These are phyloP conservation scores for Rosa lucieae DNA, from an alignment of 306 rosid genomes.

Conservation along the genomic window DNA sequence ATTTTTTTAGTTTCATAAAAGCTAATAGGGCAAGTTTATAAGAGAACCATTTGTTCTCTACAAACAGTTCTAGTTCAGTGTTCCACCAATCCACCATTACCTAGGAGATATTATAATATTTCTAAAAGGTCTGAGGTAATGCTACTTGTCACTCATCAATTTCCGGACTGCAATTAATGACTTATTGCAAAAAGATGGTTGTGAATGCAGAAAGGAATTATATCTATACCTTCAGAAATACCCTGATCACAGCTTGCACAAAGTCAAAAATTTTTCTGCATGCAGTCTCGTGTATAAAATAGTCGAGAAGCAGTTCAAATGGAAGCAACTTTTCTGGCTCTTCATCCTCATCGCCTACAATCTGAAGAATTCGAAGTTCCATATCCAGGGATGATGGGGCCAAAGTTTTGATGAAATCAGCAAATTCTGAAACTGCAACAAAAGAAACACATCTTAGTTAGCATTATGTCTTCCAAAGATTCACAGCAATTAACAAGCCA, in stretches of 20 bases:
- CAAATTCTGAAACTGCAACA: constrained; percentile 68
- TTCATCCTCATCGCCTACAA: constrained; percentile 60
- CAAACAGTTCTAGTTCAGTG: background rate
- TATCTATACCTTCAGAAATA: constrained; percentile 75
- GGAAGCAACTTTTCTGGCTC: constrained; percentile 56
- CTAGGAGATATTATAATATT: background rate
- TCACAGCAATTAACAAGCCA: background rate
- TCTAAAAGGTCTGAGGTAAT: background rate
- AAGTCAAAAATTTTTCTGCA: constrained; percentile 83
- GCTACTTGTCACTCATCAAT: background rate
- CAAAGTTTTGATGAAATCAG: constrained; percentile 70
- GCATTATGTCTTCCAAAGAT: background rate
- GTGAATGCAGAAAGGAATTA: background rate
- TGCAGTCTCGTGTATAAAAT: constrained; percentile 70
- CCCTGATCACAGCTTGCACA: constrained; percentile 78
- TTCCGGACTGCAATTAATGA: background rate
- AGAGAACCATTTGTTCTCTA: background rate
- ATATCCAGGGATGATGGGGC: constrained; percentile 82
- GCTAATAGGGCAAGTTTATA: background rate
- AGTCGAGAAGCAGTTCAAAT: constrained; percentile 74
- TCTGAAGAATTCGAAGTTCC: constrained; percentile 86
- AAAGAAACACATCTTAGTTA: constrained; percentile 14
- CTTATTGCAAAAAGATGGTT: background rate
- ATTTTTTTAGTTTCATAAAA: background rate
- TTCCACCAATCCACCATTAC: background rate